Evolutionary conservation across 345 rosid genomes (phyloP), one percentile per base, ranked within the genome.

Genomic region (Syzygium jambos): DNA sequence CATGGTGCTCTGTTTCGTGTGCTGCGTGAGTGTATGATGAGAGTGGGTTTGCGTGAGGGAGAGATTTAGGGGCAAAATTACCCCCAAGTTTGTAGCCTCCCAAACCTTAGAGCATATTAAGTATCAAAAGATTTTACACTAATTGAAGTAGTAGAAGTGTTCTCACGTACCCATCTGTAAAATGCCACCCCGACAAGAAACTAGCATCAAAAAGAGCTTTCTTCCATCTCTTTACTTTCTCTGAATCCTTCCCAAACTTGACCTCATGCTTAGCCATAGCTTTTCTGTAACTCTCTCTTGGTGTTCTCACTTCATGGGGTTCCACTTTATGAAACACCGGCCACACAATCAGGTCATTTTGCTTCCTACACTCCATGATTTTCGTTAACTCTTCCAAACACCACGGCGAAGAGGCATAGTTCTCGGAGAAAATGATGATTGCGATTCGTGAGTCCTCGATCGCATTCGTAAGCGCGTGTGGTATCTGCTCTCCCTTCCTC

Each of bases 401-500:
- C 68, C 68, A 59, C 3, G 1, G 2, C 0, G 34, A 59, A 5
- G 30, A 57, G n/a, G 63, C 63, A 2, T 57, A 57, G 13, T 57
- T 0, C 14, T 57, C 0, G 6, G 63, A 57, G 68, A 59, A 27
- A 2, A 59, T 0, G 4, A 59, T 3, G 1, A 59, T 12, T 0
- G 68, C 9, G 1, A 5, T 59, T 5, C 3, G 3, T 0, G 68
- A 59, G 6, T 59, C 30, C 68, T 59, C 4, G 0, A 27, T 59
- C 2, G 9, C 68, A 15, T 59, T 11, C 8, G 0, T 3, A 6
- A 59, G 68, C 30, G 3, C 4, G 2, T 6, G 6, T 59, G 68
- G 6, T 12, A 59, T 27, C 0, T 12, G 68, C 16, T 59, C 68
- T 27, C 68, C 68, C 16, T 59, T 59, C 15, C 68, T 27, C 34